A percentile compares a stretch with the other conserved stretches of the same genome.
Evolutionary conservation across 148 eudicot species (phyloP).

Genomic region (Vaccinium vitisidaea): DNA sequence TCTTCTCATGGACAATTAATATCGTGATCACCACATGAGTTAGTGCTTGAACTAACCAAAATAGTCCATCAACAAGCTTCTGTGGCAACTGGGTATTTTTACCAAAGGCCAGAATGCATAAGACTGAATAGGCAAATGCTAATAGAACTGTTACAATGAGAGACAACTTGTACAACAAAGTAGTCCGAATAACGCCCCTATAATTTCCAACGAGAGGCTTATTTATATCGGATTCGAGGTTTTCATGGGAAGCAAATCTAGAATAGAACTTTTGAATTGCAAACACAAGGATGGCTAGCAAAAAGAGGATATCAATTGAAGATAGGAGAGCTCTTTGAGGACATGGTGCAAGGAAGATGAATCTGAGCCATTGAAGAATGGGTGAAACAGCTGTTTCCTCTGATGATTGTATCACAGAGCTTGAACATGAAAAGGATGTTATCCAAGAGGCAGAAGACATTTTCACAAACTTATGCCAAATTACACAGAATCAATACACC

Average conservation of each 20-base stretch:
- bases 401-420: constrained; percentile 21
- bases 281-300: constrained; percentile 46
- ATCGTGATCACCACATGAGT: constrained; percentile 49
- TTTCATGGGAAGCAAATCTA: constrained; percentile 32
- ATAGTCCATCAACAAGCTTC: constrained; percentile 56
- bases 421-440: constrained; percentile 66
- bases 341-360: constrained; percentile 82
- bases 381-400: constrained; percentile 31
- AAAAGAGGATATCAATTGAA: constrained; percentile 52
- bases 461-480: constrained; percentile 1
- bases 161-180: constrained; percentile 55
- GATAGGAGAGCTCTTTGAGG: constrained; percentile 69
- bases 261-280: constrained; percentile 42
- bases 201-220: constrained; percentile 28
- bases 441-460: constrained; percentile 72
- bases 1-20: constrained; percentile 62
- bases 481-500: background rate
- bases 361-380: constrained; percentile 54
- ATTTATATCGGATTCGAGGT: constrained; percentile 21
- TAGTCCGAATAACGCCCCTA: constrained; percentile 25
- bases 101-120: constrained; percentile 42
- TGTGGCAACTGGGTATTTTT: constrained; percentile 32
- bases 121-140: constrained; percentile 33
- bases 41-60: constrained; percentile 60
- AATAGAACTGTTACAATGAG: constrained; percentile 36